phyloP scores from a whole-genome alignment of 345 rosid species.

The Ceriops tagal region DNA sequence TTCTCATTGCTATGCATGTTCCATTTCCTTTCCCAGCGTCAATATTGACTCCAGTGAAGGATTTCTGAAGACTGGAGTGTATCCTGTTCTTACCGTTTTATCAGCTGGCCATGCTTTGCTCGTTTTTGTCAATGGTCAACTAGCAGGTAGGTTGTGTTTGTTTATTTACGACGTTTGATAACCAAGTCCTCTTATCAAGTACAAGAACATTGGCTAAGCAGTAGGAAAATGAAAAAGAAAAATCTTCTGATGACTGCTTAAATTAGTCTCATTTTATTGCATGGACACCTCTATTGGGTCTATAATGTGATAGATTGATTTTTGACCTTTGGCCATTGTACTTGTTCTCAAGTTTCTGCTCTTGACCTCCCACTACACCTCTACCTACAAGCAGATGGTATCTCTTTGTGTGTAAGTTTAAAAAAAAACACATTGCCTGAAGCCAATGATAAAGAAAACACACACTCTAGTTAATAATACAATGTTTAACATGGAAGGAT shows the following conservation, averaged over 20 bases:
- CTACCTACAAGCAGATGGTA: neutral
- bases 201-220: neutral
- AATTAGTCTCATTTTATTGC: neutral
- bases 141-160: constrained; percentile 43
- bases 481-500: too few species aligned
- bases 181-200: neutral
- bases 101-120: constrained; percentile 85
- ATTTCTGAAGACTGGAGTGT: constrained; percentile 29
- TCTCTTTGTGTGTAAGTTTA: neutral
- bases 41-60: constrained; percentile 28
- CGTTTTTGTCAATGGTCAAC: constrained; percentile 74
- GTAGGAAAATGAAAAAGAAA: neutral
- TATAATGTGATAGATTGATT: too few species aligned
- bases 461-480: too few species aligned
- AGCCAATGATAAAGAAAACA: neutral
- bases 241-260: neutral
- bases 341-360: neutral
- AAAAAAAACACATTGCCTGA: neutral
- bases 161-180: neutral
- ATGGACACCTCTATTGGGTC: too few species aligned
- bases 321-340: too few species aligned
- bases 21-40: constrained; percentile 24
- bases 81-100: constrained; percentile 42
- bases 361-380: neutral
- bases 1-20: constrained; percentile 1